These are phyloP conservation scores for Wickerhamomyces sp. DNA, from an alignment of 1,139 yeast genomes.

Conservation along the genomic window DNA sequence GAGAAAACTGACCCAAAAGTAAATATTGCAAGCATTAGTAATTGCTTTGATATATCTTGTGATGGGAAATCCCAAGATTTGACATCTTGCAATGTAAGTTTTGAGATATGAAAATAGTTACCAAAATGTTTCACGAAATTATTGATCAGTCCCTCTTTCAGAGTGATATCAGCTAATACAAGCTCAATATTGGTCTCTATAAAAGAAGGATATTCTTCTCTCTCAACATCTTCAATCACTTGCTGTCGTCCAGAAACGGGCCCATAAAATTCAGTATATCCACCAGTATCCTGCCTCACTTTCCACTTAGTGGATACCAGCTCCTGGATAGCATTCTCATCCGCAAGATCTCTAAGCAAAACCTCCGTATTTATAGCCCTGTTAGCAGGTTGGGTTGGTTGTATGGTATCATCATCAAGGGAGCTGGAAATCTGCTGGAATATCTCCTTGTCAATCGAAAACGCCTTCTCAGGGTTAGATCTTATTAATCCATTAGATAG, in stretches of 20 bases:
- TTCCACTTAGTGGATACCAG: conserved; percentile 27
- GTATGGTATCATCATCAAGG: not conserved
- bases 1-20: conserved; percentile 15
- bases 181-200: conserved; percentile 8
- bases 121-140: conserved; percentile 16
- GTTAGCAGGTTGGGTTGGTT: not conserved
- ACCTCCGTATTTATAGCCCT: conserved; percentile 4
- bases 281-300: conserved; percentile 21
- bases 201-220: conserved; percentile 3
- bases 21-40: conserved; percentile 14
- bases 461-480: conserved; percentile 9
- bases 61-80: conserved; percentile 15
- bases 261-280: conserved; percentile 26
- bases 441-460: conserved; percentile 4
- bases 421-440: conserved; percentile 1
- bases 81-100: conserved; percentile 11
- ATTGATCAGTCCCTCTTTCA: conserved; percentile 7
- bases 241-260: conserved; percentile 27
- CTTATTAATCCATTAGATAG: conserved; percentile 14
- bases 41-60: conserved; percentile 14
- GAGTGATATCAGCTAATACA: conserved; percentile 3
- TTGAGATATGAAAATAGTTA: conserved; percentile 13
- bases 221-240: conserved; percentile 20
- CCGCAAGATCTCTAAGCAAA: conserved; percentile 8
- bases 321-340: conserved; percentile 25